Evolutionary conservation across 768 basidiomycete genomes (phyloP), one percentile per base, ranked within the genome.

Genomic region (Amanita exitialis): DNA sequence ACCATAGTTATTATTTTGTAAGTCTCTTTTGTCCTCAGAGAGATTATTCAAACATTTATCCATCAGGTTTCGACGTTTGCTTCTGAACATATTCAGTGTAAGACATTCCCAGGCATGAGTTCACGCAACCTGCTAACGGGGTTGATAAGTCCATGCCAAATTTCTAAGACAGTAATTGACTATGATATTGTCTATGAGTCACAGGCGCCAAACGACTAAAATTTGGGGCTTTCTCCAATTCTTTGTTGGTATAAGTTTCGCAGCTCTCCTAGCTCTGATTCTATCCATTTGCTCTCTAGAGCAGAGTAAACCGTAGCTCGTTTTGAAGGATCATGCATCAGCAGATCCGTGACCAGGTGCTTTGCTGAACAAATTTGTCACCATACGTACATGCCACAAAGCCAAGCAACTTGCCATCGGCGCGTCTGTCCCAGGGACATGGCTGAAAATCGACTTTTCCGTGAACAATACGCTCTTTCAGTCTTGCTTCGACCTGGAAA

Each of bases 1-100:
- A 94, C 59, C 88, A 92, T 61, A 82, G 82, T 47, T 94, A 94
- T 63, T 94, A 83, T 66, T 96, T 95, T 61, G 91, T 73, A 61
- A 57, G 73, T 58, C 15, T 10, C n/a, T 38, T 41, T 20, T 13
- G 6, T 18, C 16, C 18, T 34, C 34, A 13, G 38, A 42, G 20
- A 16, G 36, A 15, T 37, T 51, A 10, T 41, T 15, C 30, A 34
- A 23, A 10, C 34, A 12, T 41, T 41, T 12, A 9, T 21, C 18
- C 35, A 47, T 15, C 52, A 92, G 90, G 85, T 96, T 39, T 91
- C 92, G 0, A 92, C 90, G 2, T 95, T 95, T 61, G 85, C 82
- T 15, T 73, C 83, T 9, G 93, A 93, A 57, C 95, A 99, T 60
- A 74, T 98, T 56, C 84, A 83, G 47, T 97, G 90, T 90, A 56